Conservation (phyloP, 179 eudicot species). For the Spergularia azorica region DNA sequence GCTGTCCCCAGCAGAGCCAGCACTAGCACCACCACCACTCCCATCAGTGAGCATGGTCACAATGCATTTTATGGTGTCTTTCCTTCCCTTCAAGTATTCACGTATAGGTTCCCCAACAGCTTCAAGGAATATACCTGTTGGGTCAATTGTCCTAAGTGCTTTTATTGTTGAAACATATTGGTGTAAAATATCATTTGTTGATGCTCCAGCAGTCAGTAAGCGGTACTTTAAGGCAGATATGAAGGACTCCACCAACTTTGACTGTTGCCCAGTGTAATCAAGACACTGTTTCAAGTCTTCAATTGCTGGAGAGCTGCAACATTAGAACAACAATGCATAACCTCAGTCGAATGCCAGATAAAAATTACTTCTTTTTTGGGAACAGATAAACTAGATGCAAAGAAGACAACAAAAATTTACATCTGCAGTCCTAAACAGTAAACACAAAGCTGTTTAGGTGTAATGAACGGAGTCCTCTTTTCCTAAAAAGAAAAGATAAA, state of each 20-base stretch:
- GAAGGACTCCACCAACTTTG: conserved; percentile 95
- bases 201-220: conserved; percentile 95
- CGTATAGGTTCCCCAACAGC: conserved; percentile 99
- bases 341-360: neutral
- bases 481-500: neutral
- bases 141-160: conserved; percentile 93
- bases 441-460: neutral
- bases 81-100: conserved; percentile 91
- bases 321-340: conserved; percentile 20
- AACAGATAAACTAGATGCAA: neutral
- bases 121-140: conserved; percentile 97
- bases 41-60: conserved; percentile 99
- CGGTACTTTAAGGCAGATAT: conserved; percentile 82
- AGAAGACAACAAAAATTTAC: conserved; percentile 1
- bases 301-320: conserved; percentile 91
- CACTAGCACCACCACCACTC: conserved; percentile 69
- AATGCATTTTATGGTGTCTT: conserved; percentile 95
- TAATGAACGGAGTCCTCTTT: too few species aligned
- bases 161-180: conserved; percentile 97
- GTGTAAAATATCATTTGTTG: conserved; percentile 93
- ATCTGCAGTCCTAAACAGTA: neutral
- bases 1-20: conserved; percentile 86
- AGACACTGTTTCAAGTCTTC: conserved; percentile 96
- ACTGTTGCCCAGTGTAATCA: conserved; percentile 96
- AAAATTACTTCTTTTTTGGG: neutral